Base-by-base conservation (phyloP, 805 yeast genomes). In the Candida vaughaniae region DNA sequence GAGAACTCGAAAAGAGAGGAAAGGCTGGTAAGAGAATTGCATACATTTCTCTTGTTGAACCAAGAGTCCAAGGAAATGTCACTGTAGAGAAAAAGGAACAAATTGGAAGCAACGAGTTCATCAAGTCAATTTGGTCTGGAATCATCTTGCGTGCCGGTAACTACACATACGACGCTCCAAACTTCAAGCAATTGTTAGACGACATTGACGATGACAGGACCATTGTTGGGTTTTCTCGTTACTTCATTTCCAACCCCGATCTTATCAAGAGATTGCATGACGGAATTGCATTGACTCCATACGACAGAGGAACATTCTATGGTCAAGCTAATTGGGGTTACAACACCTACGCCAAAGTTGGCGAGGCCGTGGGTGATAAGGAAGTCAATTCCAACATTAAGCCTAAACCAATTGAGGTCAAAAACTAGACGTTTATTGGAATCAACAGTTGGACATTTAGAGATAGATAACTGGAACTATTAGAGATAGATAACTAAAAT, bases 241-340 rank as follows among this genome's bases (percentile, higher is more conserved):
- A 52, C 42, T 71, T 43, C 45, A 66, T 61, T 11, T 57, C 76
- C 1, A 73, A 72, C 45, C 77, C 77, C 5, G 77, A 72, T 47
- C 56, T 73, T 12, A 56, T 56, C 3, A 16, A 51, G 6, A 57
- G 73, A 41, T 53, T 72, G 19, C 49, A 54, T 22, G 52, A 66
- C 12, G 75, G 71, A 3, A 30, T 17, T 8, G 47, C 51, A 11
- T 55, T 73, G 42, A 60, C 56, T 7, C 52, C 49, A 4, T 72
- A 73, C 39, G 60, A 66, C 34, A 58, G 80, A 50, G 32, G 34
- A 5, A 48, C 55, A 1, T 73, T 73, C 46, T 75, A 74, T 49
- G 48, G 48, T 11, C 19, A 40, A 6, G 41, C 38, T 26, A 53
- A 60, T 33, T 52, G 53, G 38, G 70, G 71, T 18, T 69, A 49